Base-by-base conservation (phyloP, 1,284 basidiomycete species). In the Testicularia cyperi region DNA sequence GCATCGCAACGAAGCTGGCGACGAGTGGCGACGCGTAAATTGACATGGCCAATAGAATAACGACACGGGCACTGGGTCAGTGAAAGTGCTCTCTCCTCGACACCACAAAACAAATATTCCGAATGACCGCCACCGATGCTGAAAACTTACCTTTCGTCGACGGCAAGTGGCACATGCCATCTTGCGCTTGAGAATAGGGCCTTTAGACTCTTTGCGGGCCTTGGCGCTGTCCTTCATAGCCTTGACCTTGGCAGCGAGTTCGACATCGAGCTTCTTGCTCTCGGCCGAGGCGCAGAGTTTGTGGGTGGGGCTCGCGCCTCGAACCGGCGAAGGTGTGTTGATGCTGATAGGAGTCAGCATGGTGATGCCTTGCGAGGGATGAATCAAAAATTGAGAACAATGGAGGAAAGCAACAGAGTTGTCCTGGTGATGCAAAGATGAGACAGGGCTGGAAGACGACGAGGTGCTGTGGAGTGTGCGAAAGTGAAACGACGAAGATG, bases 141-240 rank as follows among this genome's bases (percentile, higher is more conserved):
- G 20, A 13, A 30, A 33, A 31, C 52, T 51, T 43, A 62, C 58
- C 44, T 62, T 62, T 35, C 58, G 58, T 16, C 58, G 52, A 33
- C 58, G 52, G 44, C 58, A 62, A 31, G 58, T 62, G 27, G 58
- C 58, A 31, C 58, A 62, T 28, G 58, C 58, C 58, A 62, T 62
- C 47, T 62, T 62, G 16, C 58, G 52, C 47, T 62, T 62, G 23
- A 62, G 58, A 37, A 62, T 62, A 19, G 58, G 52, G 21, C 58
- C 58, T 37, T 62, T 62, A 39, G 58, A 55, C 38, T 62, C 58
- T 25, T 62, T 62, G 27, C 44, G 55, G 1, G 58, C 47, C 41
- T 62, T 62, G 46, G 44, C 41, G 20, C 38, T 33, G 23, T 52
- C 58, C 52, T 62, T 62, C 31, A 62, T 37, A 37, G 58, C 49